A percentile compares a stretch with the other conserved stretches of the same genome.
These are phyloP conservation scores for Circinella umbellata DNA, from an alignment of 371 early-diverging fungal species.

Conservation along the genomic window DNA sequence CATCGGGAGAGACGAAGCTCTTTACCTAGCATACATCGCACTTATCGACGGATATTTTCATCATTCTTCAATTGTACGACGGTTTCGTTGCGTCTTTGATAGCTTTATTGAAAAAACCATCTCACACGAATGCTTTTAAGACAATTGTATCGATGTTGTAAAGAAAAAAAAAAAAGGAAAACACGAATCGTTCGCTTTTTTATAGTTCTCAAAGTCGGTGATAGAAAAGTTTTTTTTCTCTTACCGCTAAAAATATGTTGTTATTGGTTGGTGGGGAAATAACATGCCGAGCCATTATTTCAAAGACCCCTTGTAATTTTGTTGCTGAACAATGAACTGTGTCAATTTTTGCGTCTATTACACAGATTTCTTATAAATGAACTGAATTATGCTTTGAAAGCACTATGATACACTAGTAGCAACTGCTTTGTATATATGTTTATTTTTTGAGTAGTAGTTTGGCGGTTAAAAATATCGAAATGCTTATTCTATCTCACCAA, in stretches of 20 bases:
- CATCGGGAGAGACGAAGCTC: slow-evolving; percentile 25
- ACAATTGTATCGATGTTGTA: slow-evolving; percentile 34
- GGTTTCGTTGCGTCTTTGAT: slow-evolving; percentile 23
- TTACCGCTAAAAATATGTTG: background rate
- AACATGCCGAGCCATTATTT: too few relatives aligned
- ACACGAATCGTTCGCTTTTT: background rate
- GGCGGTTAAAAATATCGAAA: too few relatives aligned
- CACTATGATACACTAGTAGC: too few relatives aligned
- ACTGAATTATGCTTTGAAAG: too few relatives aligned
- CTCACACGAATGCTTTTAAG: slow-evolving; percentile 32
- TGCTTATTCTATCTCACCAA: too few relatives aligned
- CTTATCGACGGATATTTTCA: slow-evolving; percentile 10
- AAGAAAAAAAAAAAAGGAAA: slow-evolving; percentile 15
- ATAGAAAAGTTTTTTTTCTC: background rate
- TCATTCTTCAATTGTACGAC: slow-evolving; percentile 26
- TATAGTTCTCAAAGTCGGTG: background rate
- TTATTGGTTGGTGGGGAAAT: too few relatives aligned
- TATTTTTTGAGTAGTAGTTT: too few relatives aligned
- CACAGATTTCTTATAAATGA: too few relatives aligned
- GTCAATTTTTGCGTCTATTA: too few relatives aligned
- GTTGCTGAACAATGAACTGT: too few relatives aligned
- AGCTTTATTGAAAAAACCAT: slow-evolving; percentile 12
- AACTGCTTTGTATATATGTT: too few relatives aligned
- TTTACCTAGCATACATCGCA: slow-evolving; percentile 21
- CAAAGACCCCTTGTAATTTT: background rate